Evolutionary conservation across 805 yeast species (phyloP), one percentile per base, ranked within the genome.

Genomic region (Debaryomyces tyrocola): DNA sequence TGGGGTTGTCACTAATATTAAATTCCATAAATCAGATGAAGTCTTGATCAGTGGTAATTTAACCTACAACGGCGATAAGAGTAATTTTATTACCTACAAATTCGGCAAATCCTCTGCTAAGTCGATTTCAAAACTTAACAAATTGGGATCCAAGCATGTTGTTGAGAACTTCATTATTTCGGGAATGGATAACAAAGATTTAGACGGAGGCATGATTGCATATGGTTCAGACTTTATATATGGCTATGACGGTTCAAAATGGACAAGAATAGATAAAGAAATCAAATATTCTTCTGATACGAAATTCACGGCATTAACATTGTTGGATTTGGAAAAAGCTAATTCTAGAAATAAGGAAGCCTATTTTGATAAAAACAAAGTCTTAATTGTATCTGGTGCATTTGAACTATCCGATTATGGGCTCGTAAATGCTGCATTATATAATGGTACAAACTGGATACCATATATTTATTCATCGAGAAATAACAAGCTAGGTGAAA

Each of bases 391-490:
- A 2, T 67, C 86, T 3, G 96, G 96, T 33, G 52, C 60, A 21
- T 69, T 87, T 38, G 58, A 64, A 4, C 57, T 86, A 34, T 53
- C 64, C 2, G 61, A 61, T 2, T 82, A 77, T 56, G 94, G 91
- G 0, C 58, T 65, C 20, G 81, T 79, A 2, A 78, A 83, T 34
- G 73, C 82, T 21, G 92, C 91, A 0, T 64, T 79, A 24, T 88
- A 63, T 64, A 82, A 88, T 58, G 90, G 95, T 1, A 52, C 68
- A 0, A 41, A 54, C 6, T 90, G 96, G 96, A 57, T 67, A 27
- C 96, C 96, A 10, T 80, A 75, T 47, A 59, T 81, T 2, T 77
- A 78, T 49, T 66, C 86, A 1, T 46, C 53, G 10, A 42, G 51
- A 1, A 38, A 48, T 8, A 51, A 49, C 24, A 40, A 52, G 28